These are phyloP conservation scores for Gloeostereum incarnatum DNA, from an alignment of 768 basidiomycete genomes.

Conservation along the genomic window DNA sequence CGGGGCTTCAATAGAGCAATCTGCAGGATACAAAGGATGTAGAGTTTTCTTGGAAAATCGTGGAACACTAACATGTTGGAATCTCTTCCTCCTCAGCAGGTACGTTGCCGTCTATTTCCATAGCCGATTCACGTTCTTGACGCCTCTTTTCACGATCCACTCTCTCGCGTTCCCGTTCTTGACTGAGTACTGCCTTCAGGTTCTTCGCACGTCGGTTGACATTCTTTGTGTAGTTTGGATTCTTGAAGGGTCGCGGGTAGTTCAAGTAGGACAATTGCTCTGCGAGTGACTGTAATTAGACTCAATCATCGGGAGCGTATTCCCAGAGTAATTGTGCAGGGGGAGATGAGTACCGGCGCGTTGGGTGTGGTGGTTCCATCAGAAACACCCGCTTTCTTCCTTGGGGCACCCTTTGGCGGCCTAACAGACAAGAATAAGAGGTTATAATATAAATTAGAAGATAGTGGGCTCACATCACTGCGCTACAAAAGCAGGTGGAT, in stretches of 20 bases:
- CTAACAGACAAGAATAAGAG: constrained; percentile 3
- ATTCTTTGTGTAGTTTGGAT: constrained; percentile 60
- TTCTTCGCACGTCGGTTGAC: constrained; percentile 68
- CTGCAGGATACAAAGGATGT: constrained; percentile 27
- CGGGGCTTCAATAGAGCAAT: constrained; percentile 77
- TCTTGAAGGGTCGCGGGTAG: constrained; percentile 71
- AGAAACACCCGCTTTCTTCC: constrained; percentile 8
- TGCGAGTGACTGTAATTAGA: constrained; percentile 44
- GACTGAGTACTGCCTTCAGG: constrained; percentile 66
- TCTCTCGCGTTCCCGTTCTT: constrained; percentile 74
- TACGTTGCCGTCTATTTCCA: constrained; percentile 46
- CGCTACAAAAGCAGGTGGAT: no score
- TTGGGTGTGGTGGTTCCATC: constrained; percentile 9
- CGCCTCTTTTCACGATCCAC: constrained; percentile 52
- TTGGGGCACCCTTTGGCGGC: constrained; percentile 19
- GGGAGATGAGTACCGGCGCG: constrained; percentile 14
- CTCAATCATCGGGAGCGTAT: background rate
- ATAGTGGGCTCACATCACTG: no score
- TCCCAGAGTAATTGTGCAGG: constrained; percentile 1
- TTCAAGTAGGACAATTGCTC: constrained; percentile 71
- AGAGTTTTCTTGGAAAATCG: background rate
- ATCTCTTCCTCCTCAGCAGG: constrained; percentile 43
- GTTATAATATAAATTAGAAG: no score
- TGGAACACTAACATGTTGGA: constrained; percentile 33
- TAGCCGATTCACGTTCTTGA: constrained; percentile 33